Evolutionary conservation across 2,329 filamentous ascomycete genomes (phyloP).

Genomic region (Cladobotryum mycophilum): DNA sequence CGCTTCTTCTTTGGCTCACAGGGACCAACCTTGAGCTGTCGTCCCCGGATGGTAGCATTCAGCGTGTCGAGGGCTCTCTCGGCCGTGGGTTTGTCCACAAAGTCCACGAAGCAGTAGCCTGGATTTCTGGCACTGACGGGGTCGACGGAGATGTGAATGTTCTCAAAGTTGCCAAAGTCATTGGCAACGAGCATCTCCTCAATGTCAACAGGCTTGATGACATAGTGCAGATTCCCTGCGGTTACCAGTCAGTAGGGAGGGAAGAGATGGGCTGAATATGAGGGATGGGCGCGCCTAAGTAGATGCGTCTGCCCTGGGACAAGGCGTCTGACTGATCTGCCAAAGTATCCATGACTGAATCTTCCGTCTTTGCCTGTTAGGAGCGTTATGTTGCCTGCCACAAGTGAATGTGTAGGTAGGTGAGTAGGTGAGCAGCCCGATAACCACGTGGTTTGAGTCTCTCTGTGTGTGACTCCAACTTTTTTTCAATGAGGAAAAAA

Average conservation of each 20-base stretch:
- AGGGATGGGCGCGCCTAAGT: slow-evolving; percentile 39
- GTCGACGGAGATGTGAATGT: slow-evolving; percentile 63
- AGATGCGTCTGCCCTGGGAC: slow-evolving; percentile 42
- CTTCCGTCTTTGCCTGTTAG: too few relatives aligned
- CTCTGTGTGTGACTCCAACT: too few relatives aligned
- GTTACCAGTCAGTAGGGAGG: slow-evolving; percentile 3
- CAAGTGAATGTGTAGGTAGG: too few relatives aligned
- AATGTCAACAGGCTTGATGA: slow-evolving; percentile 50
- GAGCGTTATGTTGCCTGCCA: too few relatives aligned
- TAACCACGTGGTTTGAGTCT: too few relatives aligned
- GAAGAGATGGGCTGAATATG: background rate
- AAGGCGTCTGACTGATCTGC: slow-evolving; percentile 16
- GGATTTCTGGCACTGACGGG: slow-evolving; percentile 63
- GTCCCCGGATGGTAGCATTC: slow-evolving; percentile 47
- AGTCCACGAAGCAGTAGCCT: slow-evolving; percentile 70
- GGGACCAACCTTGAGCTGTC: slow-evolving; percentile 58
- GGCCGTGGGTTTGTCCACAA: slow-evolving; percentile 51
- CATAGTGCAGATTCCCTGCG: slow-evolving; percentile 48
- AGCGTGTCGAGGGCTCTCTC: slow-evolving; percentile 46
- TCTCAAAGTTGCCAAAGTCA: slow-evolving; percentile 36
- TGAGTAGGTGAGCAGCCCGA: too few relatives aligned
- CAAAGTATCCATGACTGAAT: slow-evolving; percentile 2
- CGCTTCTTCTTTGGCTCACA: slow-evolving; percentile 48
- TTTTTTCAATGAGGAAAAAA: too few relatives aligned
- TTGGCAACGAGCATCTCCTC: slow-evolving; percentile 48